Evolutionary conservation across 1,284 basidiomycete genomes (phyloP).

Genomic region (Sphaerobolus stellatus): DNA sequence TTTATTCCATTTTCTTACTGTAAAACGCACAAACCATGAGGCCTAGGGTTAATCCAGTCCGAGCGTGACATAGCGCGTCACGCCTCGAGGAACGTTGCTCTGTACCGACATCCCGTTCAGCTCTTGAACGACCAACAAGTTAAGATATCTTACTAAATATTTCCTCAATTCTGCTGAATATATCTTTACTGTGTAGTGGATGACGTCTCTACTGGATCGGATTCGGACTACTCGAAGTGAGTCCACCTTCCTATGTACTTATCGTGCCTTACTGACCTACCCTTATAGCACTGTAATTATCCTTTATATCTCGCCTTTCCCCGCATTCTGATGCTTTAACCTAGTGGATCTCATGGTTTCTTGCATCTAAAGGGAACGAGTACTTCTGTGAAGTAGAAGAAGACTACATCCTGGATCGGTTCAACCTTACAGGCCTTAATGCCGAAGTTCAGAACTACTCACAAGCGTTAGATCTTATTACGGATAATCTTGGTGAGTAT

Average conservation of each 20-base stretch:
- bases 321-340: slow-evolving; percentile 5
- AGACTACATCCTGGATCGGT: slow-evolving; percentile 97
- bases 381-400: slow-evolving; percentile 99
- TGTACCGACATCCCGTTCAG: no score
- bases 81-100: no score
- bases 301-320: slow-evolving; percentile 15
- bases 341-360: slow-evolving; percentile 98
- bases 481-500: slow-evolving; percentile 82
- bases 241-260: slow-evolving; percentile 19
- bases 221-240: slow-evolving; percentile 87
- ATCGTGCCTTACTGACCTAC: slow-evolving; percentile 6
- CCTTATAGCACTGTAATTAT: slow-evolving; percentile 29
- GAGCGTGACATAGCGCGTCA: no score
- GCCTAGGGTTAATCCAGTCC: no score
- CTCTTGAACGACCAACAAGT: slow-evolving; percentile 1
- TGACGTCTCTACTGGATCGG: slow-evolving; percentile 82
- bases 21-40: background rate
- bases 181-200: slow-evolving; percentile 57
- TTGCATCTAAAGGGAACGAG: slow-evolving; percentile 95
- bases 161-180: no score
- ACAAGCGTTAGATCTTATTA: slow-evolving; percentile 94
- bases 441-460: slow-evolving; percentile 95
- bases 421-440: slow-evolving; percentile 97
- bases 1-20: background rate
- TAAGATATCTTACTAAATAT: background rate